Evolutionary conservation across 352 stramenopile genomes (phyloP).

Genomic region (Phytophthora brassicae): DNA sequence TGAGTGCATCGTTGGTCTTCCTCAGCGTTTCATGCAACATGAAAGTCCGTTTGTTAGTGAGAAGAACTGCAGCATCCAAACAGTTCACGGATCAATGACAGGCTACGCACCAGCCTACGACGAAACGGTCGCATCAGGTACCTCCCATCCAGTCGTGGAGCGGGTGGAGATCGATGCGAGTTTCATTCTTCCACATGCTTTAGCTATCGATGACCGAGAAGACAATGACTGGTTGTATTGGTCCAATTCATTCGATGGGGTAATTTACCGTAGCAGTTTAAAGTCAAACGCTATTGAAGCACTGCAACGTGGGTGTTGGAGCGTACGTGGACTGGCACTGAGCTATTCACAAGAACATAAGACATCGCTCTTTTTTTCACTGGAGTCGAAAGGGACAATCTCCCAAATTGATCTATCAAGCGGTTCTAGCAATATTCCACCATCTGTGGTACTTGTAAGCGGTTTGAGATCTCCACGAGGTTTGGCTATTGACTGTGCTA

Average conservation of each 20-base stretch:
- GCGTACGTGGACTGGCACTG: slow-evolving; percentile 49
- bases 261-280: slow-evolving; percentile 66
- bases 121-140: slow-evolving; percentile 53
- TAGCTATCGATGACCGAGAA: slow-evolving; percentile 43
- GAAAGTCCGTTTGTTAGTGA: slow-evolving; percentile 22
- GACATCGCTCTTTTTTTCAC: slow-evolving; percentile 50
- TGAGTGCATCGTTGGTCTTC: slow-evolving; percentile 62
- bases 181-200: slow-evolving; percentile 47
- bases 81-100: slow-evolving; percentile 47
- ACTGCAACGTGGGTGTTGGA: slow-evolving; percentile 49
- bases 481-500: slow-evolving; percentile 38
- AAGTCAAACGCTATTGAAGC: slow-evolving; percentile 40
- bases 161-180: slow-evolving; percentile 39
- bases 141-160: slow-evolving; percentile 53
- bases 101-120: slow-evolving; percentile 44
- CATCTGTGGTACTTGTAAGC: slow-evolving; percentile 31
- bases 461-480: slow-evolving; percentile 54
- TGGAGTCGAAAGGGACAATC: slow-evolving; percentile 64
- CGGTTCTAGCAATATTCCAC: slow-evolving; percentile 1
- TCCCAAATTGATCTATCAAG: slow-evolving; percentile 19
- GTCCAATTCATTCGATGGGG: slow-evolving; percentile 67
- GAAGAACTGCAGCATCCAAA: slow-evolving; percentile 56
- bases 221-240: slow-evolving; percentile 57
- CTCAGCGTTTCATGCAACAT: slow-evolving; percentile 26
- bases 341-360: slow-evolving; percentile 1